Base-by-base conservation (phyloP, 805 yeast species). In the Tetrapisispora iriomotensis region DNA sequence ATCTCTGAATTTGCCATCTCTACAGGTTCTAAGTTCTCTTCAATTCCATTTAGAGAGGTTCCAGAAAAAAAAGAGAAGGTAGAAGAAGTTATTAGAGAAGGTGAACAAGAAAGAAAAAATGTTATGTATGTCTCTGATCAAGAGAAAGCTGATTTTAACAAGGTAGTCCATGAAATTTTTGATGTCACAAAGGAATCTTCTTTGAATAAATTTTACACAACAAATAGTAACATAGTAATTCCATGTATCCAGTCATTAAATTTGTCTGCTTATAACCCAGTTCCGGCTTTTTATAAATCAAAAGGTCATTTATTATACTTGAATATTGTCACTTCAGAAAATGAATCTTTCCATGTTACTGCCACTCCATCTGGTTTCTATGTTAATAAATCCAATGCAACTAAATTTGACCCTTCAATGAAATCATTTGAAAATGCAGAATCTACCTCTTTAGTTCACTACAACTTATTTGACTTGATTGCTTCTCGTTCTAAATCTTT, bases 211-310 rank as follows among this genome's bases (percentile, higher is more conserved):
- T 35, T 50, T 15, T 48, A 49, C 29, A 40, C 47, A 20, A 41
- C 57, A 1, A 51, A 49, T 19, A 36, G 45, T 20, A 43, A 42
- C 30, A 40, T 60, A 13, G 49, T 59, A 18, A 49, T 59, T 1
- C 68, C 70, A 25, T 60, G 65, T 41, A 65, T 75, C 14, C 68
- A 71, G 39, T 82, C 90, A 8, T 62, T 92, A 44, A 73, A 69
- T 38, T 58, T 86, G 36, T 83, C 95, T 12, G 74, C 75, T 39
- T 90, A 95, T 92, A 79, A 83, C 47, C 95, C 96, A 4, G 86
- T 86, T 12, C 80, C 90, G 23, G 66, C 79, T 14, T 63, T 67
- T 37, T 75, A 72, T 55, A 72, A 66, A 49, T 41, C 63, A n/a
- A 72, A 71, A 55, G 97, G 97, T 20, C 95, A 88, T 54, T 67